These are phyloP conservation scores for Aspergillus candidus DNA, from an alignment of 2,329 filamentous ascomycete genomes.

Conservation along the genomic window DNA sequence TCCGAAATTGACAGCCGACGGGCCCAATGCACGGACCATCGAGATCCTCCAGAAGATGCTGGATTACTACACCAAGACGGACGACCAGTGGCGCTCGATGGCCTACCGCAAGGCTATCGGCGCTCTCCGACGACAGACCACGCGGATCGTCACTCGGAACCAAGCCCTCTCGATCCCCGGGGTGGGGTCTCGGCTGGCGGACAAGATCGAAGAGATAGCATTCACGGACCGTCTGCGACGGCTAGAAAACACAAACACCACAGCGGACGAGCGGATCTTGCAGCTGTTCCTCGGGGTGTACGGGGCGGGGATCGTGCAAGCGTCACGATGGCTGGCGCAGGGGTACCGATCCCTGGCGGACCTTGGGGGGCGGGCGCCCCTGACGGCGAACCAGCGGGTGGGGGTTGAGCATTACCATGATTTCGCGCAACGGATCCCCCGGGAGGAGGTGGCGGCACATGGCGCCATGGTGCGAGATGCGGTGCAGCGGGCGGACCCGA, in stretches of 20 bases:
- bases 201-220: constrained; percentile 86
- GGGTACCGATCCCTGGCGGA: constrained; percentile 72
- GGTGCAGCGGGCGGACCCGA: constrained; percentile 55
- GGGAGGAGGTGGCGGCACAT: constrained; percentile 66
- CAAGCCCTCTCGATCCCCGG: constrained; percentile 63
- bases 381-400: constrained; percentile 65
- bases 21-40: constrained; percentile 72
- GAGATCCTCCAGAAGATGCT: constrained; percentile 72
- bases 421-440: constrained; percentile 70
- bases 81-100: constrained; percentile 68
- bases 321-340: constrained; percentile 67
- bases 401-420: constrained; percentile 77
- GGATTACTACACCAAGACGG: constrained; percentile 66
- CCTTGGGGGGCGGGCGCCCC: constrained; percentile 53
- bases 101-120: constrained; percentile 73
- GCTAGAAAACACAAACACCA: constrained; percentile 63
- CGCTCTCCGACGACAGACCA: constrained; percentile 61
- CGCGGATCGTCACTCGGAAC: constrained; percentile 60
- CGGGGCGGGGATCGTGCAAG: constrained; percentile 65
- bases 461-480: constrained; percentile 57
- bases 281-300: constrained; percentile 72
- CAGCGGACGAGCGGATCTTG: constrained; percentile 60
- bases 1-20: constrained; percentile 40
- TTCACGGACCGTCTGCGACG: constrained; percentile 64
- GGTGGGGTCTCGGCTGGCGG: constrained; percentile 67